phyloP scores from a whole-genome alignment of 2,329 filamentous ascomycete species.

The Epichloe sibirici region DNA sequence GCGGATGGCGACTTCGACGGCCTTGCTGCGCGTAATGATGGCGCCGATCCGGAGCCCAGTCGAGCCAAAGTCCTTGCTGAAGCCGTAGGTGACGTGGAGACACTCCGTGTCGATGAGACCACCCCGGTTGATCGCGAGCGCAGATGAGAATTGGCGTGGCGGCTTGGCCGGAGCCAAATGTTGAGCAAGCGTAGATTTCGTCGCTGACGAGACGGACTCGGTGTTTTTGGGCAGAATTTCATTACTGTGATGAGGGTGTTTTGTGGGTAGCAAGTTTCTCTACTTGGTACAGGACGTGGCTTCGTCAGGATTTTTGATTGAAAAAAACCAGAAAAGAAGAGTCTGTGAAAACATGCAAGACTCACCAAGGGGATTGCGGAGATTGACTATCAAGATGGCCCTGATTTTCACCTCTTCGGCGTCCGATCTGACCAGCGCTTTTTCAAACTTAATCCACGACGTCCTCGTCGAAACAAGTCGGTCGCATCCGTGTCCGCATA shows the following conservation, averaged over 20 bases:
- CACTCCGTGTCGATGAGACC: constrained; percentile 32
- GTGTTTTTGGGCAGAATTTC: constrained; percentile 34
- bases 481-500: constrained; percentile 31
- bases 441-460: constrained; percentile 33
- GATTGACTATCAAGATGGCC: constrained; percentile 39
- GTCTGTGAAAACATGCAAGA: neutral
- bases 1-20: constrained; percentile 23
- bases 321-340: neutral
- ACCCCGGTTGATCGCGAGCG: constrained; percentile 30
- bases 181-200: constrained; percentile 44
- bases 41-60: constrained; percentile 39
- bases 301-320: neutral
- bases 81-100: constrained; percentile 37
- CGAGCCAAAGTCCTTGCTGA: constrained; percentile 38
- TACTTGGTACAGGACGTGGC: neutral
- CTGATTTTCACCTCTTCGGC: constrained; percentile 26
- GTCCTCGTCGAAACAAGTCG: constrained; percentile 29
- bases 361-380: constrained; percentile 39
- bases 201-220: constrained; percentile 42
- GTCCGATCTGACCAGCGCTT: constrained; percentile 23
- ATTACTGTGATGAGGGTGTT: constrained; percentile 31
- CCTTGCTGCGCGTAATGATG: constrained; percentile 27
- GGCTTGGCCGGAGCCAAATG: constrained; percentile 27
- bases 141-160: constrained; percentile 31
- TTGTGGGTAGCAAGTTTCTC: constrained; percentile 30